Percentiles rank a stretch among this genome's conserved stretches.
phyloP scores from a whole-genome alignment of 441 rosid genomes.

The Dalechampia spathulata region DNA sequence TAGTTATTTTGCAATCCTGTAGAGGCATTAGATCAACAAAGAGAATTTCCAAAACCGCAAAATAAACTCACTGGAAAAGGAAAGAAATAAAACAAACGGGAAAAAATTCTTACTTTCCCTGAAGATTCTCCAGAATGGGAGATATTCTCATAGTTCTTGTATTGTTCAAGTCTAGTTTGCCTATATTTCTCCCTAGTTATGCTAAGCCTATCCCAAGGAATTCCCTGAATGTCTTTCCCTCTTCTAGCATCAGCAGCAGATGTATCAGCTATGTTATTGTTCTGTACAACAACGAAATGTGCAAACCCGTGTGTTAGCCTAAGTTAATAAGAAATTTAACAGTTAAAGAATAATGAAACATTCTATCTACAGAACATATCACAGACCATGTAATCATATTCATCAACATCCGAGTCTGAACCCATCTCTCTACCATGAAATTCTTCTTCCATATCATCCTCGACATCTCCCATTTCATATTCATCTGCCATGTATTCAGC shows the following conservation, averaged over 20 bases:
- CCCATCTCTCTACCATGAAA: constrained; percentile 43
- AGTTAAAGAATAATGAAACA: constrained; percentile 1
- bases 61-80: too few relatives aligned
- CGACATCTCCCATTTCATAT: constrained; percentile 46
- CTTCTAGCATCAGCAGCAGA: constrained; percentile 79
- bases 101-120: constrained; percentile 38
- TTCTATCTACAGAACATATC: too few relatives aligned
- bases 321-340: not conserved
- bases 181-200: constrained; percentile 72
- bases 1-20: constrained; percentile 34
- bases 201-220: constrained; percentile 90
- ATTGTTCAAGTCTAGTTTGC: constrained; percentile 78
- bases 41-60: not conserved
- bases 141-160: constrained; percentile 84
- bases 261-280: constrained; percentile 46
- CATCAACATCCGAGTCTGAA: constrained; percentile 41
- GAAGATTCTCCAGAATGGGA: constrained; percentile 63
- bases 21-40: not conserved
- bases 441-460: constrained; percentile 34
- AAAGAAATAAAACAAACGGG: too few relatives aligned
- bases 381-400: constrained; percentile 39
- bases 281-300: constrained; percentile 28
- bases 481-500: constrained; percentile 38
- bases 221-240: constrained; percentile 90
- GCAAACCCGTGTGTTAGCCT: not conserved